Percentiles rank a stretch among this genome's conserved stretches.
These are phyloP conservation scores for Suhomyces prunicola DNA, from an alignment of 805 yeast species.

Conservation along the genomic window DNA sequence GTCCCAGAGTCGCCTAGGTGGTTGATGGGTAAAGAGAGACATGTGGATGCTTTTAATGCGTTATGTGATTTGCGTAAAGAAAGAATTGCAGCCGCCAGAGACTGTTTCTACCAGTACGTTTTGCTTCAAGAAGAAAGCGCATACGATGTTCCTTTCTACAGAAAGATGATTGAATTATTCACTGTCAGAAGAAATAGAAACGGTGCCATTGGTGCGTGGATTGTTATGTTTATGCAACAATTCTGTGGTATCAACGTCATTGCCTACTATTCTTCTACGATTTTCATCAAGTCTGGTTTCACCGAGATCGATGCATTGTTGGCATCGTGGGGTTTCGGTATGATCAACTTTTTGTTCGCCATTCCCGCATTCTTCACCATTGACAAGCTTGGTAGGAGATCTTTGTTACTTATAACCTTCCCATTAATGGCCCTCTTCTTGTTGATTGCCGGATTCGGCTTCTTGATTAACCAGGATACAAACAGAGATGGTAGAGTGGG, in stretches of 20 bases:
- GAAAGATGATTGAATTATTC: constrained; percentile 55
- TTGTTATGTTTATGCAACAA: constrained; percentile 87
- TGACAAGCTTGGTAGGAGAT: constrained; percentile 74
- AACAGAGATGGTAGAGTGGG: constrained; percentile 55
- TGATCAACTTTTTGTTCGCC: constrained; percentile 76
- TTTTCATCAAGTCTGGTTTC: constrained; percentile 67
- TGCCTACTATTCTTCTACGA: constrained; percentile 79
- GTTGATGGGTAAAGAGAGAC: constrained; percentile 54
- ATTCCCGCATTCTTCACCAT: constrained; percentile 79
- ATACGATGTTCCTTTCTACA: constrained; percentile 40
- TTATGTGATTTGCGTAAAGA: constrained; percentile 45
- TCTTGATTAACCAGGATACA: constrained; percentile 55
- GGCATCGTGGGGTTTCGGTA: constrained; percentile 87
- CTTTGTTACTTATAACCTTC: constrained; percentile 54
- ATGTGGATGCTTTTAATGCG: constrained; percentile 48
- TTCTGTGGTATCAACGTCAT: constrained; percentile 88
- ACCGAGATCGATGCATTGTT: constrained; percentile 58
- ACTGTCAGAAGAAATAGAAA: constrained; percentile 78
- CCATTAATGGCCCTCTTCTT: constrained; percentile 62
- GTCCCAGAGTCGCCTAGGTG: constrained; percentile 74
- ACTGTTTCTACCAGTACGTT: constrained; percentile 56
- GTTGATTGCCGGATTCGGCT: constrained; percentile 64
- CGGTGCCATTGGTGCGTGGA: constrained; percentile 75
- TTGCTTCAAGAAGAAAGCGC: constrained; percentile 61
- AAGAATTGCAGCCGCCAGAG: constrained; percentile 60